Evolutionary conservation across 2,329 filamentous ascomycete species (phyloP), one percentile per base, ranked within the genome.

Genomic region (Neofusicoccum kwambonambiense): DNA sequence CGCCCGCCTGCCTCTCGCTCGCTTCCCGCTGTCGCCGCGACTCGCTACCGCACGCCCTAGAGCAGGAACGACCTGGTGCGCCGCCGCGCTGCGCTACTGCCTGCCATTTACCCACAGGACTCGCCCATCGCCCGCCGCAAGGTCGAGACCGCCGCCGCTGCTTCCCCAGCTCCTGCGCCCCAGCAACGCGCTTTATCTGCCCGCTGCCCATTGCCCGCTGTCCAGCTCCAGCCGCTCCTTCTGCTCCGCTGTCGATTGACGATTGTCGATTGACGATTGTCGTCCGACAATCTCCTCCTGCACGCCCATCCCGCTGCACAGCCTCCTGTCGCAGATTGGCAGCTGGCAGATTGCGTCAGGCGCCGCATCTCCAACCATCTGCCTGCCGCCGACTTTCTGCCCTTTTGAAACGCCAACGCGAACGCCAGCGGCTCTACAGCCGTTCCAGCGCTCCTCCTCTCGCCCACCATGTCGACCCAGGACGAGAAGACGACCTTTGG

Each of bases 401-500:
- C 4, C 45, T 51, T 35, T 35, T 39, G 50, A 52, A 37, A 52
- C 50, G 50, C 17, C 45, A n/a, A n/a, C 15, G 42, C 15, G 15
- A 45, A 19, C 39, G 31, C 52, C 52, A 22, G 52, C 35, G 27
- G 27, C 27, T 31, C 50, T 35, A 34, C 31, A 56, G 51, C 51
- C 9, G 35, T 11, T 19, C 17, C 51, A 9, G 13, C 35, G 35
- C 54, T 45, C 22, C 15, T 44, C 49, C 27, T 3, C 49, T 8
- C 41, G 8, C 15, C 47, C 35, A 42, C 39, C 52, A 64, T 64
- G 63, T 41, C 63, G 37, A 50, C 44, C 41, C 39, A n/a, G 3
- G 37, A 58, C 37, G 63, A 64, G 49, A 64, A 64, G 63, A 64
- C 63, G 35, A 64, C 63, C 11, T 64, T 64, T 51, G 63, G 63